Conservation (phyloP, 805 yeast genomes). For the Isabelozyma rhagii region DNA sequence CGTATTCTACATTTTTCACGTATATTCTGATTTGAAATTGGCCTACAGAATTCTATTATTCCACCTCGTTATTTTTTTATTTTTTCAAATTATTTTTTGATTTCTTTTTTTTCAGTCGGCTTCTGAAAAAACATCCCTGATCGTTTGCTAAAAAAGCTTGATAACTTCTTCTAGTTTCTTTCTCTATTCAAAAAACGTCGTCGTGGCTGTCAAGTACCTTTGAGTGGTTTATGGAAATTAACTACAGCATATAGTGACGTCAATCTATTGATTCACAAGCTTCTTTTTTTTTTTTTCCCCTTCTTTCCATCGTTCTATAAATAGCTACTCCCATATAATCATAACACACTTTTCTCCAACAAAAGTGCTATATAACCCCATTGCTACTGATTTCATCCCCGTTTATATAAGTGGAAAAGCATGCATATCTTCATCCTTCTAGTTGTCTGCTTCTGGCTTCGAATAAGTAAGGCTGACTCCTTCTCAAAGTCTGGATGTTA, state of each 20-base stretch:
- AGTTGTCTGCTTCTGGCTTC: not conserved
- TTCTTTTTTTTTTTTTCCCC: no score
- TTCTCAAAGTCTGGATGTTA: conserved; percentile 22
- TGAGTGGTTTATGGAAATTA: no score
- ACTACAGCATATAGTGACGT: no score
- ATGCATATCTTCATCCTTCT: not conserved
- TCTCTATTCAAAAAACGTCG: not conserved
- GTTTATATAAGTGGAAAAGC: not conserved
- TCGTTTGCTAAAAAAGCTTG: no score
- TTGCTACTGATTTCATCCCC: no score
- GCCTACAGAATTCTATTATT: not conserved
- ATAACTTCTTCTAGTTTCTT: not conserved
- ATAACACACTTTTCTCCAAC: not conserved
- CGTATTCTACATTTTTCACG: not conserved
- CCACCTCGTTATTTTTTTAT: no score
- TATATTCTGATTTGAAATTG: not conserved
- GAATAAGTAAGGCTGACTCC: not conserved
- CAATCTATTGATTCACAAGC: no score
- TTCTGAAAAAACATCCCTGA: no score
- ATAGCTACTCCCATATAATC: not conserved
- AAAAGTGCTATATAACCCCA: no score
- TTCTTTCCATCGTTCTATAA: not conserved
- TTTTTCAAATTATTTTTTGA: not conserved
- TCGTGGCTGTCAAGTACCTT: no score
- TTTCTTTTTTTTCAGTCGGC: not conserved